phyloP scores from a whole-genome alignment of 805 yeast genomes.

The Scheffersomyces stipitis region DNA sequence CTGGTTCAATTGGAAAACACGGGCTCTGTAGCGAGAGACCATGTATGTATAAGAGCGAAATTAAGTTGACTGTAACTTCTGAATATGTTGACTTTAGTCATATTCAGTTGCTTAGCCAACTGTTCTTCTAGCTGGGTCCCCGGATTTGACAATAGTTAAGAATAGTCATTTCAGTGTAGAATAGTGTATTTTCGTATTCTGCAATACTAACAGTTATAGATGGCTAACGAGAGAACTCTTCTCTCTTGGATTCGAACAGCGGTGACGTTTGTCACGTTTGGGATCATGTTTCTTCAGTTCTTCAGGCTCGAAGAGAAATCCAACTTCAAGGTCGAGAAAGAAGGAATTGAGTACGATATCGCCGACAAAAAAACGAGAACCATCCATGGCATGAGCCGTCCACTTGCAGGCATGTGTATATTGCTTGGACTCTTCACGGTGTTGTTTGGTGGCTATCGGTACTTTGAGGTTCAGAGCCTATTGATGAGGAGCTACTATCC shows the following conservation, averaged over 20 bases:
- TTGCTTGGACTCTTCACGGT: slow-evolving; percentile 16
- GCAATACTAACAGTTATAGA: background rate
- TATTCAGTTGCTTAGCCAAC: too few relatives aligned
- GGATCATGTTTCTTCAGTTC: slow-evolving; percentile 24
- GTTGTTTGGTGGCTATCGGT: slow-evolving; percentile 23
- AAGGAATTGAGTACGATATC: background rate
- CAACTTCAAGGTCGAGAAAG: background rate
- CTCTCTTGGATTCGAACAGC: slow-evolving; percentile 31
- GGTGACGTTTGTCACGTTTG: slow-evolving; percentile 20
- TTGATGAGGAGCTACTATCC: slow-evolving; percentile 22
- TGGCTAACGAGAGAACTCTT: slow-evolving; percentile 36
- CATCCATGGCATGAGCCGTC: slow-evolving; percentile 9
- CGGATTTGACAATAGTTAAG: too few relatives aligned
- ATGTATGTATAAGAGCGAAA: slow-evolving; percentile 12
- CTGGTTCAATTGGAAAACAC: slow-evolving; percentile 22
- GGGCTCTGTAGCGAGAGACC: slow-evolving; percentile 41
- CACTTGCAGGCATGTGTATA: slow-evolving; percentile 16
- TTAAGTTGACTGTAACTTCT: too few relatives aligned
- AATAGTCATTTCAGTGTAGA: too few relatives aligned
- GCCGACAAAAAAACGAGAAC: background rate
- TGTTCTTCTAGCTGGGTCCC: too few relatives aligned
- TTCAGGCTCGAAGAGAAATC: slow-evolving; percentile 17
- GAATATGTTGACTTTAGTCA: too few relatives aligned
- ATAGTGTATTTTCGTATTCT: background rate
- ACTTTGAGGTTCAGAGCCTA: slow-evolving; percentile 23